These are phyloP conservation scores for Trichoderma pleuroti DNA, from an alignment of 2,329 filamentous ascomycete species.

Conservation along the genomic window DNA sequence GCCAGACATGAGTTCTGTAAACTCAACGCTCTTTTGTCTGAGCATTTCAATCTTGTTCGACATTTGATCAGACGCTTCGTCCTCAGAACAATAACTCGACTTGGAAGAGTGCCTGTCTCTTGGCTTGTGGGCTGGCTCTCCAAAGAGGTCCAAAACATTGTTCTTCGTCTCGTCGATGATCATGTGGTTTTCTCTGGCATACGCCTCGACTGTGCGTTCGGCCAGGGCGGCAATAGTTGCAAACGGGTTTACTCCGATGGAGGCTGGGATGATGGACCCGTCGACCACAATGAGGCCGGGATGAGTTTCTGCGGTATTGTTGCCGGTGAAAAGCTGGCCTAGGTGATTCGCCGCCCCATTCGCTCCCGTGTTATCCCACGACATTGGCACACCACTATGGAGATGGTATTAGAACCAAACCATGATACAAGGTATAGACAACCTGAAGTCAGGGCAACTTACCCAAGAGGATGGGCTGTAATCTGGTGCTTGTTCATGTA, in stretches of 20 bases:
- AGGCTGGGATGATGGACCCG: conserved; percentile 57
- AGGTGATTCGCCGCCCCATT: conserved; percentile 59
- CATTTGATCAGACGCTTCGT: not conserved
- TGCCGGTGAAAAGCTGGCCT: conserved; percentile 57
- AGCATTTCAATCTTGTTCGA: conserved; percentile 10
- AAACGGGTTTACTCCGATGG: conserved; percentile 63
- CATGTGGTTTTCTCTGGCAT: conserved; percentile 41
- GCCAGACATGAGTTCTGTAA: conserved; percentile 63
- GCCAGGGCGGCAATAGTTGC: conserved; percentile 68
- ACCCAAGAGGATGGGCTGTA: conserved; percentile 61
- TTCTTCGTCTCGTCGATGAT: conserved; percentile 45
- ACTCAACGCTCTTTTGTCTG: conserved; percentile 48
- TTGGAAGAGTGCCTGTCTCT: not conserved
- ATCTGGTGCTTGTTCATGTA: conserved; percentile 55
- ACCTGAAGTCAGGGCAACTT: conserved; percentile 27
- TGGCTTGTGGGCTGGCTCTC: conserved; percentile 42
- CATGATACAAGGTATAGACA: not conserved
- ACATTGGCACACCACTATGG: conserved; percentile 59
- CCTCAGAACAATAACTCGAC: not conserved
- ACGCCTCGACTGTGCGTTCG: conserved; percentile 57
- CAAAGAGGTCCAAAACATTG: conserved; percentile 52
- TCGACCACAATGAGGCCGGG: conserved; percentile 60
- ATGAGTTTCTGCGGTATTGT: conserved; percentile 47
- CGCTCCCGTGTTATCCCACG: conserved; percentile 52
- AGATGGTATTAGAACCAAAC: not conserved